phyloP scores from a whole-genome alignment of 208 protist species.

The Wallacemonas sp. region DNA sequence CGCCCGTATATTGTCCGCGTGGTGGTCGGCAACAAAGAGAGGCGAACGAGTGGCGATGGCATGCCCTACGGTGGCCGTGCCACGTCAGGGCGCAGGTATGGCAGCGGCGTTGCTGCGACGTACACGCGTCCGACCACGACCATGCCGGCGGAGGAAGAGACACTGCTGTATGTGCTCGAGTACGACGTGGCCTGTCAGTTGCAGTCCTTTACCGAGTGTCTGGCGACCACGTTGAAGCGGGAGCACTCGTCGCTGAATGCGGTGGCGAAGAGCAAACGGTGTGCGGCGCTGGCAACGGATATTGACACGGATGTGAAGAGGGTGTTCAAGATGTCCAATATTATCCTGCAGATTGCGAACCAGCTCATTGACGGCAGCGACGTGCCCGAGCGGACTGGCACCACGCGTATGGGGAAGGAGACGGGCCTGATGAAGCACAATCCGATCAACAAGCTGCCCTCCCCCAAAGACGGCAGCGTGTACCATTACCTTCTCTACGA shows the following conservation, averaged over 20 bases:
- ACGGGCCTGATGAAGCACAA: constrained; percentile 38
- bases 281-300: constrained; percentile 24
- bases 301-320: constrained; percentile 44
- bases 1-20: constrained; percentile 89
- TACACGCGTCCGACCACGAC: not conserved
- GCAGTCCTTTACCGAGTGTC: constrained; percentile 67
- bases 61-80: not conserved
- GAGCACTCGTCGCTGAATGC: constrained; percentile 55
- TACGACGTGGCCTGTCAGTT: constrained; percentile 88
- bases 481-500: constrained; percentile 75
- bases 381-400: constrained; percentile 19
- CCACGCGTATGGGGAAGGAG: constrained; percentile 32
- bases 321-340: constrained; percentile 65
- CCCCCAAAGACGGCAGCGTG: constrained; percentile 48
- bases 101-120: no score
- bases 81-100: no score
- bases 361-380: constrained; percentile 52
- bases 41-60: not conserved
- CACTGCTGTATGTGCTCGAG: constrained; percentile 69
- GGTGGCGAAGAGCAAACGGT: constrained; percentile 21
- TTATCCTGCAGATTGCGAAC: constrained; percentile 76
- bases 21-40: constrained; percentile 47
- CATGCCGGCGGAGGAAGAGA: constrained; percentile 32
- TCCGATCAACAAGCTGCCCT: constrained; percentile 68
- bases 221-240: constrained; percentile 58